These are phyloP conservation scores for Pseudogymnoascus sp. DNA, from an alignment of 2,329 filamentous ascomycete species.

Conservation along the genomic window DNA sequence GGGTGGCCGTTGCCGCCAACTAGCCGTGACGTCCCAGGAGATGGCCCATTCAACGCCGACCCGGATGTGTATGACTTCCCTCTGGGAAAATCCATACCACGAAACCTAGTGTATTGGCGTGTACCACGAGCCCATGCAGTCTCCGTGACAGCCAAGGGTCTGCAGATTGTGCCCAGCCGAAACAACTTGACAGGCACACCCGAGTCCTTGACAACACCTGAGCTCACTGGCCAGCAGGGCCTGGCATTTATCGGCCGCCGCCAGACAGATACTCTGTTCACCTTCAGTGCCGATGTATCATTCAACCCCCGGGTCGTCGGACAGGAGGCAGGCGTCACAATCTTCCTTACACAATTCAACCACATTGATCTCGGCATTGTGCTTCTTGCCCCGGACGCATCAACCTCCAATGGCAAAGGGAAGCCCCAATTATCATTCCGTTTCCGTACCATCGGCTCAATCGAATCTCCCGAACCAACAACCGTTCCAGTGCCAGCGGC, in stretches of 20 bases:
- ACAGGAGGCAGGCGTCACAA: conserved; percentile 45
- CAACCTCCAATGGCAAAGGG: not conserved
- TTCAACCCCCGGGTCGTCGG: conserved; percentile 33
- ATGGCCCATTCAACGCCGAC: conserved; percentile 36
- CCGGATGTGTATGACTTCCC: conserved; percentile 39
- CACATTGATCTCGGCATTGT: conserved; percentile 41
- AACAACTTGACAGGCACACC: conserved; percentile 49
- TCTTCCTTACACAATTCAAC: conserved; percentile 47
- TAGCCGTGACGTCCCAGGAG: conserved; percentile 31
- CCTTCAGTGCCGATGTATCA: conserved; percentile 39
- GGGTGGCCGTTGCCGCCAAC: conserved; percentile 33
- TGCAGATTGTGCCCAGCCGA: conserved; percentile 41
- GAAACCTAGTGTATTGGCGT: conserved; percentile 50
- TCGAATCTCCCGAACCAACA: not conserved
- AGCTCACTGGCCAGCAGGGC: conserved; percentile 32
- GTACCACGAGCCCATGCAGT: conserved; percentile 41
- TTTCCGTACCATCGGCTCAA: conserved; percentile 3
- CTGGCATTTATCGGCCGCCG: conserved; percentile 42
- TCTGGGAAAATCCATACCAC: conserved; percentile 38
- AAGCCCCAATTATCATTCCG: conserved; percentile 2
- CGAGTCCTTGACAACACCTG: conserved; percentile 38
- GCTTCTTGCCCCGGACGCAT: conserved; percentile 18
- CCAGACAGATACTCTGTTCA: conserved; percentile 49
- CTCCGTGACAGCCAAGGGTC: conserved; percentile 36
- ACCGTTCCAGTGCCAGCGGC: not conserved